A percentile compares a stretch with the other conserved stretches of the same genome.
Conservation (phyloP, 2,329 filamentous ascomycete species). For the Diaporthe ilicicola region DNA sequence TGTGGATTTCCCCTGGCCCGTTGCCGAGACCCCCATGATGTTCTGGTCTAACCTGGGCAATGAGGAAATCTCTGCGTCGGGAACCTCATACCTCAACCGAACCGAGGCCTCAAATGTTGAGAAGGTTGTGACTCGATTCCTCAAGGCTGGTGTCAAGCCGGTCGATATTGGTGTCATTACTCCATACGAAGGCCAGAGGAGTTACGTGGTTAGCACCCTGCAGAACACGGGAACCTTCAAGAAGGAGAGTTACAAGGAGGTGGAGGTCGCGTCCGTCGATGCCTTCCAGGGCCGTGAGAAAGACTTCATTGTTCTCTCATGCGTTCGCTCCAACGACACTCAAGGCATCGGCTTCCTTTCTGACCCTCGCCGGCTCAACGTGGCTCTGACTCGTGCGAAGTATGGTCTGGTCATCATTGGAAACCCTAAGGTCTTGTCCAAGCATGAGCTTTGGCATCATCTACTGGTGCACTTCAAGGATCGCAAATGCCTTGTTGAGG, state of each 20-base stretch:
- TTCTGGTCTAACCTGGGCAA: constrained; percentile 99
- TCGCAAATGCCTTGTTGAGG: constrained; percentile 93
- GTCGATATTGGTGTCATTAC: constrained; percentile 97
- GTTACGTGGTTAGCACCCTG: constrained; percentile 99
- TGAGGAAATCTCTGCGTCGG: constrained; percentile 97
- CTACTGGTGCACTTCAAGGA: constrained; percentile 97
- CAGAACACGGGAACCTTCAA: constrained; percentile 97
- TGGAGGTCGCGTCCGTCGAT: constrained; percentile 97
- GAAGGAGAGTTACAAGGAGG: constrained; percentile 98
- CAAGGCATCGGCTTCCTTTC: constrained; percentile 99
- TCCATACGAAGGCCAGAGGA: constrained; percentile 97
- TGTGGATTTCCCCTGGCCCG: constrained; percentile 98
- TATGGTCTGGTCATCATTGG: constrained; percentile 96
- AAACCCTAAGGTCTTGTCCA: constrained; percentile 96
- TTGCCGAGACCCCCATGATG: constrained; percentile 97
- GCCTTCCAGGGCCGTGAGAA: constrained; percentile 99
- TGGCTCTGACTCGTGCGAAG: constrained; percentile 95
- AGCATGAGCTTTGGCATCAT: constrained; percentile 98
- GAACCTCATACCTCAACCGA: constrained; percentile 97
- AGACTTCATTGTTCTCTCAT: constrained; percentile 97
- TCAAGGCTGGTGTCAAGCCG: constrained; percentile 97
- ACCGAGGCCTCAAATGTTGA: constrained; percentile 98
- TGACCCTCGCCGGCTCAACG: constrained; percentile 95
- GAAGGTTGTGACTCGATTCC: constrained; percentile 98
- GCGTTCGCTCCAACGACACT: constrained; percentile 97